Evolutionary conservation across 1,284 basidiomycete species (phyloP), one percentile per base, ranked within the genome.

Genomic region (Caloboletus firmus): DNA sequence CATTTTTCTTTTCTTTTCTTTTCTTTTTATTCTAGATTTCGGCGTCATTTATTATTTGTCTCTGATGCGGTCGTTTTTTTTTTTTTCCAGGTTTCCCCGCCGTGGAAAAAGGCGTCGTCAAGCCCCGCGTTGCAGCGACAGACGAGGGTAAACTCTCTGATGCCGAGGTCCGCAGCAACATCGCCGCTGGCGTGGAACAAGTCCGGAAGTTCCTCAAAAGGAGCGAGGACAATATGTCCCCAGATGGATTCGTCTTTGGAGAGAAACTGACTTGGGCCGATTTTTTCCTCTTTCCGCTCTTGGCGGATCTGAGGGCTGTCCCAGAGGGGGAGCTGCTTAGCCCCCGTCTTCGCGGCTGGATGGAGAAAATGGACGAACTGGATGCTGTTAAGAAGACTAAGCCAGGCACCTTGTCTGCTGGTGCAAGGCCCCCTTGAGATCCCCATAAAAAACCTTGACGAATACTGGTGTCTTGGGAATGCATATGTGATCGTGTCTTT

Each of bases 201-300:
- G 53, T 69, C 22, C 49, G 49, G 4, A 52, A 40, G n/a, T 57
- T 70, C 44, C 62, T 69, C 32, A 17, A 41, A 24, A 22, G 6
- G 10, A 28, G 35, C 12, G 70, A 69, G 46, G 58, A 51, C 0
- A 26, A 46, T 20, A 71, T 69, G 66, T 58, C 66, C 12, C 58
- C 60, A 0, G 51, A 63, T 3, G 70, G 66, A 17, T 69, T 66
- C 22, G 52, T 66, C 1, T 71, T 71, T 49, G 68, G 69, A 4
- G 53, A 56, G 8, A 57, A 58, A 39, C 17, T 67, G 39, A 62
- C 49, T 3, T 69, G 68, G 68, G 68, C 70, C 10, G 68, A 69
- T 52, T 70, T 70, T 45, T 72, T 71, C 59, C 60, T 72, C 15
- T 70, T 54, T 39, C 64, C 68, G 9, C 65, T 72, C 2, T 50